phyloP scores from a whole-genome alignment of 2,329 filamentous ascomycete genomes.

The Cladosporium austrohemisphaericum region DNA sequence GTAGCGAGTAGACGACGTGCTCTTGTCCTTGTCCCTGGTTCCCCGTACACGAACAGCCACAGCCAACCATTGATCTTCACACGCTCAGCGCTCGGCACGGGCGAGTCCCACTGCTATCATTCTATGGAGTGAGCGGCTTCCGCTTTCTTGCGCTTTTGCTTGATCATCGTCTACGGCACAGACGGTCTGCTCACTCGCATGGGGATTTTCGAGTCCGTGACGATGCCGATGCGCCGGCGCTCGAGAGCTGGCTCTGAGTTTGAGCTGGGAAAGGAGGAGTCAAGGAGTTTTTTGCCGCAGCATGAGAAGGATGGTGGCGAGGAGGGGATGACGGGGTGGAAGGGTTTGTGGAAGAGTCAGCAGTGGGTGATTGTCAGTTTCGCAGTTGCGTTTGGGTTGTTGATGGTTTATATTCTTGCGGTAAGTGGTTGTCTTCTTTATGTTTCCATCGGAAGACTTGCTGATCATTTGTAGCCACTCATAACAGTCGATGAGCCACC shows the following conservation, averaged over 20 bases:
- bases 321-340: conserved; percentile 7
- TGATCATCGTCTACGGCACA: not conserved
- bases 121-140: conserved; percentile 2
- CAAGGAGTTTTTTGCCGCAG: conserved; percentile 13
- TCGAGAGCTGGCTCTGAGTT: conserved; percentile 12
- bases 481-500: conserved; percentile 2
- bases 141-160: not conserved
- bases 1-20: too few relatives aligned
- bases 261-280: conserved; percentile 8
- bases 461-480: conserved; percentile 5
- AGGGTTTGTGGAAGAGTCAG: conserved; percentile 13
- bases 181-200: conserved; percentile 1
- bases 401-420: conserved; percentile 10
- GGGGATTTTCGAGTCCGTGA: conserved; percentile 4
- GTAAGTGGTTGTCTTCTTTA: not conserved
- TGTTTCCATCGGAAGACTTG: not conserved
- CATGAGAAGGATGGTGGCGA: conserved; percentile 2
- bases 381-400: conserved; percentile 2
- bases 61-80: conserved; percentile 2
- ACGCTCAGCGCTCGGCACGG: not conserved
- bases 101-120: not conserved
- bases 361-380: conserved; percentile 12
- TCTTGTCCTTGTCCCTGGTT: too few relatives aligned
- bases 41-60: not conserved
- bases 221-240: conserved; percentile 14